Conservation (phyloP, 2,329 filamentous ascomycete species). For the Ceratocystis cubensis region DNA sequence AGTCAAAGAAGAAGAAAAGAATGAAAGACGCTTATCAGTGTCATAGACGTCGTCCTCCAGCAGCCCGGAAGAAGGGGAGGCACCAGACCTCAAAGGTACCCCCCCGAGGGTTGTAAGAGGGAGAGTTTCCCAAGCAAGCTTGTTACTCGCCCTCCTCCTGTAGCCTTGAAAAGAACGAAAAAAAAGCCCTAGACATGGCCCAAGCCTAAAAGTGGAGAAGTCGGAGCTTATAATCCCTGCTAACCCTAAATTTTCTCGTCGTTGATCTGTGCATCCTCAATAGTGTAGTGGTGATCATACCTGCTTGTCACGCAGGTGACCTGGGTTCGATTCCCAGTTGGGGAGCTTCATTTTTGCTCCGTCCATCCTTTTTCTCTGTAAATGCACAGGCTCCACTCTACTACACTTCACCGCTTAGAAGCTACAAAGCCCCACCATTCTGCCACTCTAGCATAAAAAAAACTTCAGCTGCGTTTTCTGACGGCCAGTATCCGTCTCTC, state of each 20-base stretch:
- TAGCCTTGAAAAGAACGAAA: no score
- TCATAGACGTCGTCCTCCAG: no score
- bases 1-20: no score
- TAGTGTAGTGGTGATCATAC: slow-evolving; percentile 23
- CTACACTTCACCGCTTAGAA: slow-evolving; percentile 9
- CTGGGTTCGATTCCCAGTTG: slow-evolving; percentile 22
- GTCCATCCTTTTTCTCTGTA: not conserved
- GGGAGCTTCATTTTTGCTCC: slow-evolving; percentile 14
- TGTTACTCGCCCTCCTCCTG: no score
- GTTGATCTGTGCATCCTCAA: slow-evolving; percentile 7
- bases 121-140: no score
- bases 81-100: no score
- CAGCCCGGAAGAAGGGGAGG: no score
- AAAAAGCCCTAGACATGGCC: no score
- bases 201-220: not conserved
- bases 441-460: slow-evolving; percentile 19
- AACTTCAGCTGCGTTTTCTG: slow-evolving; percentile 4
- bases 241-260: not conserved
- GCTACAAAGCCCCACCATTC: slow-evolving; percentile 18
- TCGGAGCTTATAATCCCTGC: not conserved
- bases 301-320: slow-evolving; percentile 22
- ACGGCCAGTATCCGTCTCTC: not conserved
- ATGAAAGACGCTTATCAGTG: no score
- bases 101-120: no score
- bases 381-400: not conserved